Conservation (phyloP, 768 basidiomycete species). For the Amanita jacksonii region DNA sequence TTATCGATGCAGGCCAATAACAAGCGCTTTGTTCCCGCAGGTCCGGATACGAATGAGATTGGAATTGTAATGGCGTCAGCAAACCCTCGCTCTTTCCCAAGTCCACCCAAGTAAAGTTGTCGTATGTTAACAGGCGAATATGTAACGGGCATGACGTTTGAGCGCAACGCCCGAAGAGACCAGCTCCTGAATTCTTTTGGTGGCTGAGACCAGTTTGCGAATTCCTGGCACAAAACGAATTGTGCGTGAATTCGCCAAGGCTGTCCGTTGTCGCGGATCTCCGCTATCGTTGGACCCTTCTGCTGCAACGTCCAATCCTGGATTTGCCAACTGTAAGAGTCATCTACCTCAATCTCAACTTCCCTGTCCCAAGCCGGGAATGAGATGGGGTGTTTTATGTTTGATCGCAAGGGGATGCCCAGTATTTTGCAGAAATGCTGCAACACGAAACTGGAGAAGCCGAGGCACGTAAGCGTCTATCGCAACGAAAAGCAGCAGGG, state of each 20-base stretch:
- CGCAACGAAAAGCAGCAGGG: too few relatives aligned
- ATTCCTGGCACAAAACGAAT: constrained; percentile 90
- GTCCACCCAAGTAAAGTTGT: too few relatives aligned
- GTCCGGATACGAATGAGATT: too few relatives aligned
- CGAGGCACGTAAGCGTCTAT: too few relatives aligned
- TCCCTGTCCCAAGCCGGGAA: constrained; percentile 74
- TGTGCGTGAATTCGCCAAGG: constrained; percentile 81
- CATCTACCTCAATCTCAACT: constrained; percentile 81
- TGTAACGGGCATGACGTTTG: too few relatives aligned
- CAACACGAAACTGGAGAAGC: constrained; percentile 47
- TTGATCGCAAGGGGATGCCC: constrained; percentile 86
- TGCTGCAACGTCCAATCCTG: too few relatives aligned
- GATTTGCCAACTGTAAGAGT: constrained; percentile 49
- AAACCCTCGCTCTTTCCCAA: too few relatives aligned
- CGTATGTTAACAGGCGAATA: too few relatives aligned
- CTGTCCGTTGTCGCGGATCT: constrained; percentile 46
- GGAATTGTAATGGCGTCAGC: too few relatives aligned
- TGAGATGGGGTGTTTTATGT: constrained; percentile 89
- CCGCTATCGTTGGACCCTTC: constrained; percentile 25
- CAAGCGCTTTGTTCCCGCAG: too few relatives aligned
- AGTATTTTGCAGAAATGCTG: constrained; percentile 59
- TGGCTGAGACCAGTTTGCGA: constrained; percentile 83
- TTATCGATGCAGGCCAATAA: too few relatives aligned
- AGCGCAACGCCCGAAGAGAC: constrained; percentile 59
- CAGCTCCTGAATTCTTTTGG: constrained; percentile 78